Base-by-base conservation (phyloP, 352 stramenopile genomes). In the Phytophthora lateralis region DNA sequence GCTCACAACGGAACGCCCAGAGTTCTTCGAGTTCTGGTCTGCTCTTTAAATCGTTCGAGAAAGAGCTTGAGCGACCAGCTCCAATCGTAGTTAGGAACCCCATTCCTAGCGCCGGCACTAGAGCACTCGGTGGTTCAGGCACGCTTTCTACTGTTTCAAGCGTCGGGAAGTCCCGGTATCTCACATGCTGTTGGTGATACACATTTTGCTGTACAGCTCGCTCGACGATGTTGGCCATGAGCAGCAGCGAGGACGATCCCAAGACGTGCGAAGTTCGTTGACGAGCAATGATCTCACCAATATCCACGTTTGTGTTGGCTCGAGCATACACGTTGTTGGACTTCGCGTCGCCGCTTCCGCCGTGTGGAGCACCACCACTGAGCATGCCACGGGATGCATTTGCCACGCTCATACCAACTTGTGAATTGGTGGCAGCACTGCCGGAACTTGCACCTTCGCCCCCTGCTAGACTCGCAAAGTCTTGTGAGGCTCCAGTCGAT, bases 171-270 rank as follows among this genome's bases (percentile, higher is more conserved):
- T 96, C 80, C 20, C 90, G 87, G 38, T 97, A 97, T 2, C 85
- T 63, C 9, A 96, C 66, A 43, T 97, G 90, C 20, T 91, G 74
- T 24, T 77, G 60, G 66, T 97, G 89, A 44, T 91, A 96, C 0
- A 95, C 73, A 59, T 96, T 96, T 58, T 97, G 90, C 60, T 97
- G 89, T 9, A 97, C 81, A 1, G 83, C 88, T 12, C 89, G 82
- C 66, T 97, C 90, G 4, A 97, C 71, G 30, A 92, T 69, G 20
- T 77, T 78, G 14, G 90, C 73, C 2, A 74, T 88, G 12, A 79
- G 65, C n/a, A 82, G 39, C 7, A 97, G 70, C 15, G 76, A 85
- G 3, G 60, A 48, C 1, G 81, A 93, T 3, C 53, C 63, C 7
- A 97, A 56, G 1, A 96, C 80, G 14, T 89, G 81, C 9, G 56